Evolutionary conservation across 1,284 basidiomycete genomes (phyloP).

Genomic region (Trichosporon sp.): DNA sequence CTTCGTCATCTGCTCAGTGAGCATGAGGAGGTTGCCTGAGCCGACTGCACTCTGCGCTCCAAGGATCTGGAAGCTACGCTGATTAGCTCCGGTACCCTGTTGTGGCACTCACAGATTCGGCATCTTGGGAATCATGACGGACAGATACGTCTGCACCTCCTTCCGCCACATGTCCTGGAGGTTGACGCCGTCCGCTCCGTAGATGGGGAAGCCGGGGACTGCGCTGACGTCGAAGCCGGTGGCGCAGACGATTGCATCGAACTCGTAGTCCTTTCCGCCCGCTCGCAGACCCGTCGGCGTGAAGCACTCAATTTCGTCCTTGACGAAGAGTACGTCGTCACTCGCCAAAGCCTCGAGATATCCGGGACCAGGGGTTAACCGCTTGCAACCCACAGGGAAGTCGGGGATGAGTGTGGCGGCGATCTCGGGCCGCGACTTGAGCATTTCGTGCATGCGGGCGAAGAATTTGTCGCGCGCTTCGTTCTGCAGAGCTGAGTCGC

Average conservation of each 20-base stretch:
- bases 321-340: slow-evolving; percentile 29
- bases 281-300: slow-evolving; percentile 26
- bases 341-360: slow-evolving; percentile 37
- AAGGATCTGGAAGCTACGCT: slow-evolving; percentile 10
- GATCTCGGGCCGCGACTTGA: slow-evolving; percentile 18
- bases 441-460: slow-evolving; percentile 20
- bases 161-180: slow-evolving; percentile 35
- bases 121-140: slow-evolving; percentile 27
- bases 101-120: slow-evolving; percentile 26
- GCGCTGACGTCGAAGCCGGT: slow-evolving; percentile 36
- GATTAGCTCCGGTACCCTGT: neutral
- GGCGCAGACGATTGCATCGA: slow-evolving; percentile 33
- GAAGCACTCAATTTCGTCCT: slow-evolving; percentile 20
- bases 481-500: slow-evolving; percentile 22
- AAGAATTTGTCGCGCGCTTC: slow-evolving; percentile 16
- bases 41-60: slow-evolving; percentile 10
- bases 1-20: slow-evolving; percentile 19
- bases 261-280: slow-evolving; percentile 20
- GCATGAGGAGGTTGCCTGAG: slow-evolving; percentile 13
- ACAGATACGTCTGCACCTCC: slow-evolving; percentile 29
- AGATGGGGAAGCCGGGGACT: slow-evolving; percentile 31
- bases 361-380: slow-evolving; percentile 40
- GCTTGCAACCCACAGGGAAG: slow-evolving; percentile 31
- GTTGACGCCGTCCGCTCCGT: slow-evolving; percentile 23
- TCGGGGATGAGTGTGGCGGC: slow-evolving; percentile 21